Base-by-base conservation (phyloP, 2,329 filamentous ascomycete species). In the Remersonia thermophila region DNA sequence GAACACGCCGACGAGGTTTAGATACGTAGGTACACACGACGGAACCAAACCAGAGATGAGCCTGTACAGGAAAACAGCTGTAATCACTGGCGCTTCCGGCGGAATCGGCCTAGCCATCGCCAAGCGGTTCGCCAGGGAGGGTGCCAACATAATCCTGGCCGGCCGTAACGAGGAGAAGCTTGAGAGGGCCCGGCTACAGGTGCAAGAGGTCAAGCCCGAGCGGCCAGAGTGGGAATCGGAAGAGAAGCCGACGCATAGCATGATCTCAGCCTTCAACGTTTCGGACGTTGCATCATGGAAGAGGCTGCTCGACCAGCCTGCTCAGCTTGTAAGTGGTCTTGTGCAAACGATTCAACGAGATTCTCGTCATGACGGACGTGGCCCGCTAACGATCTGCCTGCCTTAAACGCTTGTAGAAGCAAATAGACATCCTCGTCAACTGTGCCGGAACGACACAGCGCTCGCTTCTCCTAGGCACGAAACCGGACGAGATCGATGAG, bases 381-480 rank as follows among this genome's bases (percentile, higher is more conserved):
- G n/a, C n/a, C n/a, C n/a, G 13, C 20, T 23, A 23, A 23, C 20
- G 9, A 23, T 6, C 20, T 9, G 5, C 20, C 20, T 9, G 20
- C 20, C 9, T 23, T 9, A 23, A 23, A 23, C 20, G 9, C 5
- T 9, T 9, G 9, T 9, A 27, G n/a, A 9, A 18, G n/a, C 20
- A 40, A 10, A 41, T 52, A 7, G 66, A 73, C 49, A 63, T 89
- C 20, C 69, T 93, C 1, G 69, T 93, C 44, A 93, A 93, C 52
- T 81, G 82, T 17, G 85, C 85, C 0, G 86, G 85, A 8, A 64
- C 86, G 15, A 67, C 78, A 0, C 76, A 85, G 46, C 68, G 67
- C 10, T 71, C 67, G 0, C 62, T 84, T 1, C 66, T 91, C n/a
- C 60, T 73, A 30, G 62, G 66, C 8, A 74, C 71, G 1, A 49